Evolutionary conservation across 305 asterid genomes (phyloP), one percentile per base, ranked within the genome.

Genomic region (Fraxinus ornus): DNA sequence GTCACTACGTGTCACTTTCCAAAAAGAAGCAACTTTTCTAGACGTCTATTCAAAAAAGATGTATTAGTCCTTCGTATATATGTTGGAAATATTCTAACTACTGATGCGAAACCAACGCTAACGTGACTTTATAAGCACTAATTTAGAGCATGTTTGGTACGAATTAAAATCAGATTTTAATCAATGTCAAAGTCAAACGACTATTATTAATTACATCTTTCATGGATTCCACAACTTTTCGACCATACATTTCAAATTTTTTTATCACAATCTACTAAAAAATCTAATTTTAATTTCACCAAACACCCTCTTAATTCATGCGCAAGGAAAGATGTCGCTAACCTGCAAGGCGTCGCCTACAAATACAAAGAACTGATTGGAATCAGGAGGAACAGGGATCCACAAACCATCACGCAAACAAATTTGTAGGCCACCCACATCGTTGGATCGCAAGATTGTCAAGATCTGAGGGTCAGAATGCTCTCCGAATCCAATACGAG

Each of bases 381-480:
- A 79, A 24, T 88, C 88, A 4, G 91, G 88, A 57, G 85, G 82
- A 19, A 89, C 84, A 0, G 92, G 84, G 2, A 86, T 71, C 91
- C 92, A 89, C 21, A 71, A 73, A 0, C 89, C 91, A 3, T 84
- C 88, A 1, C 32, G 86, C 0, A 85, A 73, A 36, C 55, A 79
- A 1, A 89, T 88, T 75, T 89, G 88, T 26, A 89, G 91, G n/a
- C 91, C 92, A 1, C 77, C 78, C 28, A 89, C 90, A 13, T 88
- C 90, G 77, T 89, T 89, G 49, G 91, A 86, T 30, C 88, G 78
- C 80, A 89, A 57, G 35, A 89, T 83, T 12, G 92, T 89, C 37
- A 89, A 15, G 32, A 89, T 88, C 76, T 89, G 92, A 68, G 92
- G 92, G 70, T 89, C 92, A 0, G 90, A 84, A 26, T 89, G 90